phyloP scores from a whole-genome alignment of 2,329 filamentous ascomycete species.

The Rhynchosporium secalis region DNA sequence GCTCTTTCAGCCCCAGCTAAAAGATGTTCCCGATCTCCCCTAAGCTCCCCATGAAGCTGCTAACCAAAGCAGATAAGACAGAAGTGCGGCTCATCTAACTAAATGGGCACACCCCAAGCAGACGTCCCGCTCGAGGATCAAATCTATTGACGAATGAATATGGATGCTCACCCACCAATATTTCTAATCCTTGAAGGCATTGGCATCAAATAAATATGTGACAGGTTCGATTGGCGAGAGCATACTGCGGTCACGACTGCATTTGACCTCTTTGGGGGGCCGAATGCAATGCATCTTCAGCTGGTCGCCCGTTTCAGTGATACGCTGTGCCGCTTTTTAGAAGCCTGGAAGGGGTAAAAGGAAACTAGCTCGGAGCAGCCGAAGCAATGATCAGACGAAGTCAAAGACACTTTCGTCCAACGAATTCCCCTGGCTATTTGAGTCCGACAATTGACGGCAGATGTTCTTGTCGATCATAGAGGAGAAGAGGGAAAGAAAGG shows the following conservation, averaged over 20 bases:
- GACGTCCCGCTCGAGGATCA: not conserved
- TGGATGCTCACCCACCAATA: not conserved
- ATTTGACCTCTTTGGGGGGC: not conserved
- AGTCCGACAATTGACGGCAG: not conserved
- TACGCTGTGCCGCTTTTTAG: not conserved
- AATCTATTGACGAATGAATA: constrained; percentile 4
- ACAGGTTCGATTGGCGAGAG: constrained; percentile 7
- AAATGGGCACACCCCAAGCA: constrained; percentile 5
- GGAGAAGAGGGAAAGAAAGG: not conserved
- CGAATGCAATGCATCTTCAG: constrained; percentile 1
- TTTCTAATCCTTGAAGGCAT: not conserved
- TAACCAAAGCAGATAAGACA: constrained; percentile 1
- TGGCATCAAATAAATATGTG: not conserved
- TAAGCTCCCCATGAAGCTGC: not conserved
- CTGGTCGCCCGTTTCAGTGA: not conserved
- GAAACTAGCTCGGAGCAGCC: not conserved
- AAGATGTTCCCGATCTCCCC: not conserved
- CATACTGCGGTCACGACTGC: not conserved
- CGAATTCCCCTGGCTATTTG: too few species aligned
- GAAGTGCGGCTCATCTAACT: constrained; percentile 7
- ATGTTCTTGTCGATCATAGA: not conserved
- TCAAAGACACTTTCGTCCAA: too few species aligned
- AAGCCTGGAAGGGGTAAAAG: not conserved
- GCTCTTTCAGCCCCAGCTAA: constrained; percentile 1
- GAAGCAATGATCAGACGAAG: not conserved